Conservation (phyloP, 2,329 filamentous ascomycete genomes). For the Calonectria ilicicola region DNA sequence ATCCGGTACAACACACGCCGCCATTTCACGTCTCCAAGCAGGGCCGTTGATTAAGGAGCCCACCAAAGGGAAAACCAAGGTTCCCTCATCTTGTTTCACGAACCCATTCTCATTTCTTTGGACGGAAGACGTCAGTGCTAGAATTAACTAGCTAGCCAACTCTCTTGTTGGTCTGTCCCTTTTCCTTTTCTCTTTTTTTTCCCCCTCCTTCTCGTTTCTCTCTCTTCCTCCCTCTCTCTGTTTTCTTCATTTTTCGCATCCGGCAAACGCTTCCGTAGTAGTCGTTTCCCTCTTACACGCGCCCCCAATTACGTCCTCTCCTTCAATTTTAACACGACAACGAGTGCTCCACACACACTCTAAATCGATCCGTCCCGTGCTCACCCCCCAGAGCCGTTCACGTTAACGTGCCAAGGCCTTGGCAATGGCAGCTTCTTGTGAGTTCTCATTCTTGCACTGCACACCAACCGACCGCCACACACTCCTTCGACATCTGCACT, state of each 20-base stretch:
- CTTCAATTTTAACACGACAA: background rate
- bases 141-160: too few relatives aligned
- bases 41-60: background rate
- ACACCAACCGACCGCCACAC: background rate
- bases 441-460: background rate
- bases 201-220: too few relatives aligned
- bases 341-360: background rate
- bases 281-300: background rate
- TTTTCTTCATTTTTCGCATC: background rate
- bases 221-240: background rate
- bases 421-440: background rate
- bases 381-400: background rate
- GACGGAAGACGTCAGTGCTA: background rate
- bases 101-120: background rate
- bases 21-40: background rate
- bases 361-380: slow-evolving; percentile 6
- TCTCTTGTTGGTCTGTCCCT: background rate
- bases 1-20: background rate
- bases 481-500: background rate
- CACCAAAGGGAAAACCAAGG: background rate
- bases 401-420: slow-evolving; percentile 1
- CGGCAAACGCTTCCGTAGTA: background rate
- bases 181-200: too few relatives aligned
- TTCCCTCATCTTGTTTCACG: slow-evolving; percentile 3
- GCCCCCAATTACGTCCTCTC: background rate